Base-by-base conservation (phyloP, 2,329 filamentous ascomycete species). In the Tricladium varicosporioides region DNA sequence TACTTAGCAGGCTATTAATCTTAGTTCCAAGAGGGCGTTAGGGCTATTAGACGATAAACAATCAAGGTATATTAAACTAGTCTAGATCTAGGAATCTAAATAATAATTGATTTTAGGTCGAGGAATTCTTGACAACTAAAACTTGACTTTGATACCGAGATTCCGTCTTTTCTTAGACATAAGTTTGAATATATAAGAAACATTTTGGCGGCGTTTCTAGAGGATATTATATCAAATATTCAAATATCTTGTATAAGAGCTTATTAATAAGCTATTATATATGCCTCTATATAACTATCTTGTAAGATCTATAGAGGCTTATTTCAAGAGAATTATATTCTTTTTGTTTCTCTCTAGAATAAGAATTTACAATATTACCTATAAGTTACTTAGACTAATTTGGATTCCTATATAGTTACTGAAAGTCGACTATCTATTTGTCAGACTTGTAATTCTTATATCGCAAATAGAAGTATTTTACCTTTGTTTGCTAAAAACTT, bases 241-340 rank as follows among this genome's bases (percentile, higher is more conserved):
- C 49, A 57, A 32, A 57, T 57, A 43, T 16, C 40, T 42, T 57
- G 43, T 57, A 52, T 57, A 22, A 57, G 22, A 40, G 49, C 19
- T 43, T 57, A 57, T 43, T 40, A 57, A 36, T 48, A 19, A 15
- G 54, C 53, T 15, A 56, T 56, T 16, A 46, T 47, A n/a, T 19
- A 56, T 51, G 48, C 53, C 40, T 50, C 47, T 47, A 56, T 47
- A 51, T 47, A 47, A 45, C 19, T 56, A 45, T 47, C 47, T 45
- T 56, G 53, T 51, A 40, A 45, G 19, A 5, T 54, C 22, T 54
- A 33, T 49, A 13, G 53, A 36, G 53, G 48, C n/a, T 33, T 51
- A 19, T 56, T 51, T 36, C 53, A 56, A 22, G 53, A 54, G 52
- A 45, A 54, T 22, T 31, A 54, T 27, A 49, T 56, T 15, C 18